Evolutionary conservation across 2,329 filamentous ascomycete genomes (phyloP).

Genomic region (Verticillium dahliae): DNA sequence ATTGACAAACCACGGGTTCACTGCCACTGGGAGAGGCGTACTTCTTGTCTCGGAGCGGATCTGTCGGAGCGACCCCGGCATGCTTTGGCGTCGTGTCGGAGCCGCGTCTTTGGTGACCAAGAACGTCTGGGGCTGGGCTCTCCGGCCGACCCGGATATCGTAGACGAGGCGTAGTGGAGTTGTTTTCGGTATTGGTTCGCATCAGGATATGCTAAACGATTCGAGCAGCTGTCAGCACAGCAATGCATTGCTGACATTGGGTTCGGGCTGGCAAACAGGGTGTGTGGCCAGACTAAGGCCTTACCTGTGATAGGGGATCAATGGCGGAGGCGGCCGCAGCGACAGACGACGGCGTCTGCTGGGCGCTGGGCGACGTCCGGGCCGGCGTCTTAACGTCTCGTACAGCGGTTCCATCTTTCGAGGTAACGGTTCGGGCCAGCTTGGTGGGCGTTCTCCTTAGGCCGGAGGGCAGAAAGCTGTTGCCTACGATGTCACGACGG

Average conservation of each 20-base stretch:
- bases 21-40: conserved; percentile 24
- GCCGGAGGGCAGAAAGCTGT: conserved; percentile 6
- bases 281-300: neutral
- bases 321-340: conserved; percentile 11
- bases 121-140: conserved; percentile 35
- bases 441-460: conserved; percentile 11
- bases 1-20: neutral
- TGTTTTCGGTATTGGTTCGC: conserved; percentile 58
- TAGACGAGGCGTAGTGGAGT: conserved; percentile 45
- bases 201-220: conserved; percentile 51
- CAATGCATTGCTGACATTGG: neutral
- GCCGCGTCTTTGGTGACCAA: conserved; percentile 25
- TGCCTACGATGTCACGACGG: neutral
- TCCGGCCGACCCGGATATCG: conserved; percentile 47
- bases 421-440: conserved; percentile 5
- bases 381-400: conserved; percentile 10
- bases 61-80: conserved; percentile 26
- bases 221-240: neutral
- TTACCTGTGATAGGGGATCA: conserved; percentile 22
- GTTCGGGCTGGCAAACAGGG: neutral
- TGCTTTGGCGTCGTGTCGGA: conserved; percentile 34
- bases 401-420: conserved; percentile 5
- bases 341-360: conserved; percentile 4
- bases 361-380: conserved; percentile 8
- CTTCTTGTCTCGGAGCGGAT: conserved; percentile 58